Base-by-base conservation (phyloP, 257 asterid genomes). In the Rauvolfia tetraphylla region DNA sequence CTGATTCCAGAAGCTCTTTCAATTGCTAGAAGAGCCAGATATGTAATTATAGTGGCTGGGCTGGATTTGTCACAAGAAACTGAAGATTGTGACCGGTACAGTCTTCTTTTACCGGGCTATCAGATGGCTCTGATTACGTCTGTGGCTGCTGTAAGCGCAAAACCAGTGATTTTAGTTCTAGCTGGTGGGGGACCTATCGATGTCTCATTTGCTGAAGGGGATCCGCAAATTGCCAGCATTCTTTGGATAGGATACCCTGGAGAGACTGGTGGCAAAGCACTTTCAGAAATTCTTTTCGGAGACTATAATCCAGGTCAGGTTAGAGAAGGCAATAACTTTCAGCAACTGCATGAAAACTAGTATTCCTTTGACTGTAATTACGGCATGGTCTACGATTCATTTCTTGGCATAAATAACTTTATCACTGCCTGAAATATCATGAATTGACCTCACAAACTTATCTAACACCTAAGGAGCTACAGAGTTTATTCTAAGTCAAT, bases 181-280 rank as follows among this genome's bases (percentile, higher is more conserved):
- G 87, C 90, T 11, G 93, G 98, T 59, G 99, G 99, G 54, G 99
- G 99, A 27, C 98, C 99, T 34, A 46, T 92, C 7, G 99, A 95
- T 36, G 87, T 89, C 42, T 89, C 98, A 7, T 95, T 92, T 75
- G 93, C 97, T 49, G 85, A 81, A 72, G 59, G 56, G 49, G 90
- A 95, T 81, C 88, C 87, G 0, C 81, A 83, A 10, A 76, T 95
- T 65, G 97, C 93, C 49, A 72, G 96, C 88, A 90, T 95, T 79
- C 69, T 95, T 57, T 95, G 99, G 99, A 89, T 95, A 39, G 98
- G 98, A 61, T 95, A 95, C 84, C 99, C 99, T 8, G 99, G 99
- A 75, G 99, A 95, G 77, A 88, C 91, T 2, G 99, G 98, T 54
- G 95, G 96, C 15, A 81, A 65, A 42, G 99, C 99, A 13, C 91